Percentiles rank a stretch among this genome's conserved stretches.
phyloP scores from a whole-genome alignment of 139 green algal species.

The Picocystis salinarum region DNA sequence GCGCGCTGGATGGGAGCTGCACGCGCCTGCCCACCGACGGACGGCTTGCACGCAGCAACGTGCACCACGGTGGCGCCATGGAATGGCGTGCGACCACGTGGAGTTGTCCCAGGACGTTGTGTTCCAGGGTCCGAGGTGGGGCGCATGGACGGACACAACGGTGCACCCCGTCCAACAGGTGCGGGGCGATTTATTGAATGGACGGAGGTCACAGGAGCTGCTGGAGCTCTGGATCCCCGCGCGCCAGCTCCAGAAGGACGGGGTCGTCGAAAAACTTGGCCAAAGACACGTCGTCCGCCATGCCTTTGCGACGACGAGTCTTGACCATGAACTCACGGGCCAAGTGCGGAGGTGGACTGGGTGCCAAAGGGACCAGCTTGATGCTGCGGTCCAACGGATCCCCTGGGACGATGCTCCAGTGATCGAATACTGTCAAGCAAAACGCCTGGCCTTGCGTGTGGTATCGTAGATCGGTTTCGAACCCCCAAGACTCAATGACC shows the following conservation, averaged over 20 bases:
- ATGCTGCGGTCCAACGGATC: conserved; percentile 74
- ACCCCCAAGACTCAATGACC: conserved; percentile 90
- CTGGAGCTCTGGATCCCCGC: conserved; percentile 63
- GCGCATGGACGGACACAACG: too few species aligned
- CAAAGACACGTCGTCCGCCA: conserved; percentile 92
- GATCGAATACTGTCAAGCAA: conserved; percentile 82
- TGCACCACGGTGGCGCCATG: too few species aligned
- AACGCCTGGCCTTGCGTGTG: conserved; percentile 96
- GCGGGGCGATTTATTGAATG: too few species aligned
- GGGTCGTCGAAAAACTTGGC: conserved; percentile 94
- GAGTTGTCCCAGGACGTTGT: too few species aligned
- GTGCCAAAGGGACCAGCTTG: conserved; percentile 84
- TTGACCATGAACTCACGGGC: conserved; percentile 94
- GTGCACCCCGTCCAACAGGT: too few species aligned
- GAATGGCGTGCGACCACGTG: too few species aligned
- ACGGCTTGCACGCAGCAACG: too few species aligned
- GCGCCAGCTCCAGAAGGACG: conserved; percentile 80
- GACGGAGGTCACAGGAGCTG: conserved; percentile 33
- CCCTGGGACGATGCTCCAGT: conserved; percentile 81
- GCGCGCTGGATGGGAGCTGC: too few species aligned
- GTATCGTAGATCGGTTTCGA: conserved; percentile 95
- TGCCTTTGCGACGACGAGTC: conserved; percentile 76
- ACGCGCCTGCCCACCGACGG: too few species aligned
- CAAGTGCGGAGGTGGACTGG: conserved; percentile 39
- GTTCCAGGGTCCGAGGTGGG: too few species aligned